These are phyloP conservation scores for Aspergillus pseudonomiae DNA, from an alignment of 2,329 filamentous ascomycete genomes.

Conservation along the genomic window DNA sequence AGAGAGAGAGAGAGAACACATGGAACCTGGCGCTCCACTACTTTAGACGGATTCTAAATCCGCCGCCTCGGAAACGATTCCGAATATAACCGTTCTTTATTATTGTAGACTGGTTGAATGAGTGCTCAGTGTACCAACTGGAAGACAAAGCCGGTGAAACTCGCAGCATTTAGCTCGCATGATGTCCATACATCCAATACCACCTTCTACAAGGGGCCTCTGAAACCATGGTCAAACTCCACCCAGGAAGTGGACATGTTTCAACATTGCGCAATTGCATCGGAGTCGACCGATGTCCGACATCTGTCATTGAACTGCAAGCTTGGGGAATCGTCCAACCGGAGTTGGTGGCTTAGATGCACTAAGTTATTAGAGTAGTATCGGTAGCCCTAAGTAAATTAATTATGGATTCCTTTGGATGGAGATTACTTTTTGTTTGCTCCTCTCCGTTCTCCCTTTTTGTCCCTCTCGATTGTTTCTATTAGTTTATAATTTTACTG, in stretches of 20 bases:
- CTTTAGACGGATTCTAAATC: background rate
- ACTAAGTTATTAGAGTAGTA: slow-evolving; percentile 8
- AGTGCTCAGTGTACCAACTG: background rate
- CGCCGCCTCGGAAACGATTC: background rate
- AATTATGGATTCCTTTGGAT: slow-evolving; percentile 6
- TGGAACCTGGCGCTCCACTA: background rate
- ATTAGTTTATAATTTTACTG: background rate
- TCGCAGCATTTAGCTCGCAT: background rate
- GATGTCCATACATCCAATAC: background rate
- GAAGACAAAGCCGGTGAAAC: background rate
- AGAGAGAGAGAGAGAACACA: background rate
- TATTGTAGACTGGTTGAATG: background rate
- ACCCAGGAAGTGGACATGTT: background rate
- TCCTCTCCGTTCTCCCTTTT: background rate
- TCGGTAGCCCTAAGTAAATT: background rate
- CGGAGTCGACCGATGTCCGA: slow-evolving; percentile 6
- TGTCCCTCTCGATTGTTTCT: background rate
- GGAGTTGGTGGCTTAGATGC: slow-evolving; percentile 17
- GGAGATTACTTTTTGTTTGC: background rate
- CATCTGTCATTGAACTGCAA: slow-evolving; percentile 11
- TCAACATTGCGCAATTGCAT: slow-evolving; percentile 1
- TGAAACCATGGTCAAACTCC: background rate
- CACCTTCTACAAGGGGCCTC: background rate
- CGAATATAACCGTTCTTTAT: background rate
- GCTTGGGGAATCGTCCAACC: slow-evolving; percentile 15